These are phyloP conservation scores for Carex arenaria DNA, from an alignment of 202 grass and related monocot genomes.

Conservation along the genomic window DNA sequence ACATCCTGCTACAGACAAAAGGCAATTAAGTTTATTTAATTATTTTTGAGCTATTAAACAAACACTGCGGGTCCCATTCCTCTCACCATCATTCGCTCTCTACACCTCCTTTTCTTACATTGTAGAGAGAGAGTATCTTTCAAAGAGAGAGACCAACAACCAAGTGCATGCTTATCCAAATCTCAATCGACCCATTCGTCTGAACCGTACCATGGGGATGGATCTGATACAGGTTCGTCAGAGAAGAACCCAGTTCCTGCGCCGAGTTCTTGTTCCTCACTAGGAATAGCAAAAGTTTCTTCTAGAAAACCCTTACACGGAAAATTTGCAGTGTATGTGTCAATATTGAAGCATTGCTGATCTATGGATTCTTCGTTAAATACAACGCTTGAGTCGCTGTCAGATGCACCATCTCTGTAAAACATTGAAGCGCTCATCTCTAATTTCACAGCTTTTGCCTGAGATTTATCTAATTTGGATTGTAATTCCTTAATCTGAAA, in stretches of 20 bases:
- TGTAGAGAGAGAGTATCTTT: constrained; percentile 14
- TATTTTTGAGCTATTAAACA: constrained; percentile 16
- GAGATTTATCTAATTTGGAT: constrained; percentile 39
- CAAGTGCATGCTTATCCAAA: constrained; percentile 9
- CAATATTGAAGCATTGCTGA: constrained; percentile 18
- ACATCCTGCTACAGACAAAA: constrained; percentile 22
- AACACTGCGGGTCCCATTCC: neutral
- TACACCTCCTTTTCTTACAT: constrained; percentile 16
- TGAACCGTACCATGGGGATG: neutral
- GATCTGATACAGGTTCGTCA: constrained; percentile 1
- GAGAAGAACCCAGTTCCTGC: neutral
- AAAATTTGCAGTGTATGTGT: constrained; percentile 18
- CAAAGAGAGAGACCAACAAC: constrained; percentile 28
- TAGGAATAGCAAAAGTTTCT: constrained; percentile 6
- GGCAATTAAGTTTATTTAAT: constrained; percentile 25
- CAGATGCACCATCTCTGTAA: constrained; percentile 62
- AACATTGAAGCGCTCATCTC: constrained; percentile 28
- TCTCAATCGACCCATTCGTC: constrained; percentile 26
- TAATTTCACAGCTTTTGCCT: constrained; percentile 26
- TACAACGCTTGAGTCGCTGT: constrained; percentile 84
- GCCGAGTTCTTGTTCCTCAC: constrained; percentile 19
- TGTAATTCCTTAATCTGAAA: constrained; percentile 66
- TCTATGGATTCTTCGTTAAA: constrained; percentile 48
- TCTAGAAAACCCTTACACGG: constrained; percentile 10
- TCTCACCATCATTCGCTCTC: constrained; percentile 12